Evolutionary conservation across 495 filamentous ascomycete genomes (phyloP).

Genomic region (Neurospora tetrasperma): DNA sequence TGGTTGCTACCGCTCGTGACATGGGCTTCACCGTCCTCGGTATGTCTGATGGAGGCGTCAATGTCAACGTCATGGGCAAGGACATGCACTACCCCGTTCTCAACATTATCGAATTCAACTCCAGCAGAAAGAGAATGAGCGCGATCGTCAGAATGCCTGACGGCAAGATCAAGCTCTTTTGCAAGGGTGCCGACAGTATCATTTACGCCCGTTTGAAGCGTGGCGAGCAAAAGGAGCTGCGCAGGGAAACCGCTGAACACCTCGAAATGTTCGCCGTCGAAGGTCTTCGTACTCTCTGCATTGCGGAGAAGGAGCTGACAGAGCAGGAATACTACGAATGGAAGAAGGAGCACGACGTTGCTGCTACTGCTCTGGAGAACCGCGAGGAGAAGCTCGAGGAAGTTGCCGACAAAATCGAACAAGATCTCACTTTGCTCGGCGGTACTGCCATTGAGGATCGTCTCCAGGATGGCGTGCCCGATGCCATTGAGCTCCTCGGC

Average conservation of each 20-base stretch:
- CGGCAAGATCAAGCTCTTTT: slow-evolving; percentile 83
- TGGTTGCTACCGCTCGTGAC: slow-evolving; percentile 90
- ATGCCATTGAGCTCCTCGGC: slow-evolving; percentile 86
- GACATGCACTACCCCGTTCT: slow-evolving; percentile 78
- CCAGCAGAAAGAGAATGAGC: slow-evolving; percentile 94
- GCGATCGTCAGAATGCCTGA: slow-evolving; percentile 95
- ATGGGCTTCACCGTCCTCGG: slow-evolving; percentile 94
- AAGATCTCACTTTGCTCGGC: slow-evolving; percentile 78
- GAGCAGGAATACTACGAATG: slow-evolving; percentile 83
- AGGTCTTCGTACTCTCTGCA: slow-evolving; percentile 88
- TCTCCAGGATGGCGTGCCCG: slow-evolving; percentile 93
- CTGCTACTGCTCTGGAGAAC: slow-evolving; percentile 70
- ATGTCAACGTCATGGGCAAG: slow-evolving; percentile 77
- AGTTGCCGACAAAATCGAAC: slow-evolving; percentile 83
- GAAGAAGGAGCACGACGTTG: slow-evolving; percentile 79
- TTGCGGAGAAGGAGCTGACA: slow-evolving; percentile 72
- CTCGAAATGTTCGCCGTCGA: slow-evolving; percentile 94
- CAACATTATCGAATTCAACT: slow-evolving; percentile 97
- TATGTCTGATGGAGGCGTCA: slow-evolving; percentile 63
- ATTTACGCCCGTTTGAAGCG: slow-evolving; percentile 87
- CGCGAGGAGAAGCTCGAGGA: slow-evolving; percentile 92
- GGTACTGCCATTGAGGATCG: slow-evolving; percentile 98
- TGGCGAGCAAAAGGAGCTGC: slow-evolving; percentile 77
- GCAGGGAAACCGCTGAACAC: slow-evolving; percentile 78
- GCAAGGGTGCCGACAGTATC: slow-evolving; percentile 95